Base-by-base conservation (phyloP, 2,329 filamentous ascomycete species). In the Raffaelea albimanens region DNA sequence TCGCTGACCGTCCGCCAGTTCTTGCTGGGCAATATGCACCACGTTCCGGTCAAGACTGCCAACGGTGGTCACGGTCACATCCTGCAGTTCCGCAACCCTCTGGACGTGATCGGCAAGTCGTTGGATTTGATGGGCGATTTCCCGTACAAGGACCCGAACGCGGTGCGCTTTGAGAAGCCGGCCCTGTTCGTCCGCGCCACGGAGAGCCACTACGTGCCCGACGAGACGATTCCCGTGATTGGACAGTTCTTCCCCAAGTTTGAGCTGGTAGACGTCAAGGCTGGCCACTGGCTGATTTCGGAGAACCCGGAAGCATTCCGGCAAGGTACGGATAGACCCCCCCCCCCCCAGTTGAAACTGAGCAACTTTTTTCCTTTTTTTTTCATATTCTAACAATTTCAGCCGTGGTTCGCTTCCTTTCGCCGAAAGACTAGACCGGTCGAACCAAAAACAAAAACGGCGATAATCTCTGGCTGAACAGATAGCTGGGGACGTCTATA, bases 281-380 rank as follows among this genome's bases (percentile, higher is more conserved):
- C 82, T 9, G 88, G 88, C 0, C 88, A 95, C 63, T 95, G 88
- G 88, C 70, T 95, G 5, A 89, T 91, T 52, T 87, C 85, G n/a
- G 88, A 95, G 69, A 83, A 88, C 57, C 87, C 88, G 0, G 80
- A 88, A 59, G 81, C 73, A 10, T 95, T 95, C 55, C 78, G 82
- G 59, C 69, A 76, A 72, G 82, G 86, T 88, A 61, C 62, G 75
- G 18, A 34, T 8, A 38, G 20, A 13, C 40, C n/a, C 3, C 20
- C 8, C 18, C 19, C 41, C 5, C 38, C 25, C 19, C 44, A 29
- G 25, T 29, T 13, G 13, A 7, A 29, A 29, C 25, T 13, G 25
- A 29, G 25, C 25, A 29, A 29, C 13, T 29, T 29, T 29, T 29
- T 29, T 29, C 13, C 13, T 29, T 29, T 7, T 29, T 29, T 7